Conservation (phyloP, 805 yeast genomes). For the Yarrowia porcina region DNA sequence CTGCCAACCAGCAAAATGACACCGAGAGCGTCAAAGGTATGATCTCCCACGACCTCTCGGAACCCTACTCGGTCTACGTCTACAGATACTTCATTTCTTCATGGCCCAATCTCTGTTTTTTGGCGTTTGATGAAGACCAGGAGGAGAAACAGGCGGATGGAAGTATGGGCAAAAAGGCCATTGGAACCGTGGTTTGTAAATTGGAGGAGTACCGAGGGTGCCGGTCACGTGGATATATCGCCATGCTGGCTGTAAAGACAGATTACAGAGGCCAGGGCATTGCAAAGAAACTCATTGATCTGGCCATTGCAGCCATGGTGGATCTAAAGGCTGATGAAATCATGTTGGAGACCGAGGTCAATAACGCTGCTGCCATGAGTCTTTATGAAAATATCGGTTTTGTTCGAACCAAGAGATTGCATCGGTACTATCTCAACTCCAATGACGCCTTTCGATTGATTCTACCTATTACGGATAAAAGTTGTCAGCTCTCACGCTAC, state of each 20-base stretch:
- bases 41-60: slow-evolving; percentile 73
- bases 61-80: slow-evolving; percentile 91
- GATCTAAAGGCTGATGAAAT: slow-evolving; percentile 75
- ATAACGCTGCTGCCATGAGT: slow-evolving; percentile 64
- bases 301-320: slow-evolving; percentile 63
- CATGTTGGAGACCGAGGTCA: slow-evolving; percentile 89
- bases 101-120: slow-evolving; percentile 82
- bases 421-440: slow-evolving; percentile 83
- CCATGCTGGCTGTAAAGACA: slow-evolving; percentile 86
- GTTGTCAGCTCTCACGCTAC: slow-evolving; percentile 40
- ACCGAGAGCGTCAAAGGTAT: slow-evolving; percentile 43
- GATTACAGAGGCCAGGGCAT: slow-evolving; percentile 73
- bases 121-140: slow-evolving; percentile 43
- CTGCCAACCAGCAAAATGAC: slow-evolving; percentile 35
- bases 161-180: slow-evolving; percentile 26
- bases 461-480: slow-evolving; percentile 67
- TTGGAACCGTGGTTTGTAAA: slow-evolving; percentile 87
- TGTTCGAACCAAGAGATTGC: slow-evolving; percentile 67
- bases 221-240: slow-evolving; percentile 85
- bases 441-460: slow-evolving; percentile 90
- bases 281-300: slow-evolving; percentile 66
- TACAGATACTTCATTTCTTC: slow-evolving; percentile 83
- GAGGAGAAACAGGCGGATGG: slow-evolving; percentile 27
- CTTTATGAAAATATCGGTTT: slow-evolving; percentile 77
- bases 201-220: slow-evolving; percentile 71